A percentile compares a stretch with the other conserved stretches of the same genome.
These are phyloP conservation scores for Stereum hirsutum DNA, from an alignment of 1,284 basidiomycete genomes.

Conservation along the genomic window DNA sequence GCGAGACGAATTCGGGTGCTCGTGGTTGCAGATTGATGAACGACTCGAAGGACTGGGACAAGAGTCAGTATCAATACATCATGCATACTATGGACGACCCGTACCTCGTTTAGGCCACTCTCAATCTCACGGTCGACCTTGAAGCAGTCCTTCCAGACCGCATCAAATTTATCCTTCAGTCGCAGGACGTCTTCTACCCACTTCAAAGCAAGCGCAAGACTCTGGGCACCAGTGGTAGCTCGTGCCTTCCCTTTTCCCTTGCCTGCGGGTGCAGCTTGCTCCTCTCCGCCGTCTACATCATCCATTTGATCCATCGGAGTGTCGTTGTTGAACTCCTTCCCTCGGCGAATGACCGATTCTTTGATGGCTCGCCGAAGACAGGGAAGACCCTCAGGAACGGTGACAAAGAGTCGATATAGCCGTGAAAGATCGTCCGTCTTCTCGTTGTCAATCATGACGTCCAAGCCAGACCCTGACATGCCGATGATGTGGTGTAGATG, in stretches of 20 bases:
- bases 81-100: slow-evolving; percentile 8
- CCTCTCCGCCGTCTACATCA: slow-evolving; percentile 24
- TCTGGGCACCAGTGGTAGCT: slow-evolving; percentile 32
- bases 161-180: slow-evolving; percentile 88
- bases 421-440: slow-evolving; percentile 73
- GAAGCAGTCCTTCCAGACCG: slow-evolving; percentile 68
- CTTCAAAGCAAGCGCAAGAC: slow-evolving; percentile 58
- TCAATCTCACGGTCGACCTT: slow-evolving; percentile 73
- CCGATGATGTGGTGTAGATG: slow-evolving; percentile 72
- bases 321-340: slow-evolving; percentile 67
- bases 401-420: slow-evolving; percentile 72
- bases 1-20: slow-evolving; percentile 90
- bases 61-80: slow-evolving; percentile 3
- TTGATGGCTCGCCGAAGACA: slow-evolving; percentile 66
- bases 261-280: slow-evolving; percentile 25
- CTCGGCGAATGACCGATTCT: slow-evolving; percentile 68
- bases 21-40: slow-evolving; percentile 90
- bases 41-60: slow-evolving; percentile 75
- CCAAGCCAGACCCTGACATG: slow-evolving; percentile 82
- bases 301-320: slow-evolving; percentile 26
- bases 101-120: slow-evolving; percentile 80
- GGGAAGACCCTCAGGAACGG: slow-evolving; percentile 63
- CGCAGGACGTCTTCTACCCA: slow-evolving; percentile 95
- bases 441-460: slow-evolving; percentile 81
- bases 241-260: slow-evolving; percentile 58